Evolutionary conservation across 2,329 filamentous ascomycete genomes (phyloP).

Genomic region (Diaporthe caulivora): DNA sequence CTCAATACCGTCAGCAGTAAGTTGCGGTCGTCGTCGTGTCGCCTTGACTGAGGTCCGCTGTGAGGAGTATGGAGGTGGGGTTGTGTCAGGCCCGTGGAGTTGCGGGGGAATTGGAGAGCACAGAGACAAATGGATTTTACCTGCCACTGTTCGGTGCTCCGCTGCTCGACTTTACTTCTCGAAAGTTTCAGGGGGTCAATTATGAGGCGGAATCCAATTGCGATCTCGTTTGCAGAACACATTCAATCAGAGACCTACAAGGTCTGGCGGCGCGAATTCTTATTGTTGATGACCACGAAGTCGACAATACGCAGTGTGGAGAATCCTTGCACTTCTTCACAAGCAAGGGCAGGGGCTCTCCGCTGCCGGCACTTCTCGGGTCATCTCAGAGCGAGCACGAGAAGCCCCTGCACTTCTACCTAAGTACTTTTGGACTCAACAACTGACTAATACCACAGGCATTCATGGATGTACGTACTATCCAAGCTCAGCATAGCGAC

Average conservation of each 20-base stretch:
- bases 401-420: neutral
- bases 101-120: conserved; percentile 4
- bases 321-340: conserved; percentile 16
- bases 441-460: neutral
- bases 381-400: conserved; percentile 24
- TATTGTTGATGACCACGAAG: conserved; percentile 17
- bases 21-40: neutral
- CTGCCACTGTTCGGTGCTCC: too few relatives aligned
- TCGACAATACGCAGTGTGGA: conserved; percentile 20
- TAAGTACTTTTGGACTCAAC: neutral
- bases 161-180: neutral
- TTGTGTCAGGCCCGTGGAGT: neutral
- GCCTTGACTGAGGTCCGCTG: neutral
- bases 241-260: neutral
- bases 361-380: conserved; percentile 19
- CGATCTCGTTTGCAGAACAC: neutral
- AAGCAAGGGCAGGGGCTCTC: neutral
- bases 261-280: neutral
- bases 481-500: neutral
- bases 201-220: neutral
- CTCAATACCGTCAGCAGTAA: neutral
- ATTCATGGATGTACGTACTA: neutral
- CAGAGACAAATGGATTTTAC: neutral
- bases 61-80: conserved; percentile 1
- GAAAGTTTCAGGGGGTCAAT: neutral